A percentile compares a stretch with the other conserved stretches of the same genome.
Evolutionary conservation across 208 protist genomes (phyloP).

Genomic region (Trypanosoma vivax): DNA sequence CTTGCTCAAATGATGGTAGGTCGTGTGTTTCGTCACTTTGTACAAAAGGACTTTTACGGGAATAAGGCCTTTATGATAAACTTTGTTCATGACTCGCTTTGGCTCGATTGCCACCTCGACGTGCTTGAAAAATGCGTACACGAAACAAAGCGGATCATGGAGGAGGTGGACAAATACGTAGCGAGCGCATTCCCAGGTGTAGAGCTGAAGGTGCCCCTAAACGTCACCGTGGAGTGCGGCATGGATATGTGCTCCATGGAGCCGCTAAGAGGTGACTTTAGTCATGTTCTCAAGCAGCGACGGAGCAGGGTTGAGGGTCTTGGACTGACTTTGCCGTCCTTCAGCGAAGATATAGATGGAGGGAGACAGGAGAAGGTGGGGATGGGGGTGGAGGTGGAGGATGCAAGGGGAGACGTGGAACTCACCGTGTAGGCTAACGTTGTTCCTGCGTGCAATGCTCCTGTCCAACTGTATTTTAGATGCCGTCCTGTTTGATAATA

Average conservation of each 20-base stretch:
- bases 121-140: constrained; percentile 58
- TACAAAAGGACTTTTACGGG: constrained; percentile 55
- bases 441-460: no score
- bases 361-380: constrained; percentile 22
- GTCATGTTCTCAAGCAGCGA: constrained; percentile 19
- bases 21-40: constrained; percentile 67
- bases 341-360: constrained; percentile 13
- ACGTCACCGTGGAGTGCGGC: constrained; percentile 61
- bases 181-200: constrained; percentile 69
- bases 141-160: constrained; percentile 55
- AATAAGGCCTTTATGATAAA: constrained; percentile 69
- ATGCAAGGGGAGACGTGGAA: no score
- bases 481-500: no score
- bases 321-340: constrained; percentile 1
- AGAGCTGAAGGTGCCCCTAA: constrained; percentile 51
- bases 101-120: constrained; percentile 83
- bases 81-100: constrained; percentile 89
- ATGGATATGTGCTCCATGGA: constrained; percentile 79
- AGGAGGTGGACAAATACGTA: constrained; percentile 65
- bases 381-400: no score
- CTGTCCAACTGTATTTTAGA: no score
- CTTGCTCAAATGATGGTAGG: constrained; percentile 88
- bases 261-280: constrained; percentile 38
- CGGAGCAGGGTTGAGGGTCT: constrained; percentile 2
- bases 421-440: no score